A percentile compares a stretch with the other conserved stretches of the same genome.
Conservation (phyloP, 257 asterid genomes). For the Przewalskia tangutica region DNA sequence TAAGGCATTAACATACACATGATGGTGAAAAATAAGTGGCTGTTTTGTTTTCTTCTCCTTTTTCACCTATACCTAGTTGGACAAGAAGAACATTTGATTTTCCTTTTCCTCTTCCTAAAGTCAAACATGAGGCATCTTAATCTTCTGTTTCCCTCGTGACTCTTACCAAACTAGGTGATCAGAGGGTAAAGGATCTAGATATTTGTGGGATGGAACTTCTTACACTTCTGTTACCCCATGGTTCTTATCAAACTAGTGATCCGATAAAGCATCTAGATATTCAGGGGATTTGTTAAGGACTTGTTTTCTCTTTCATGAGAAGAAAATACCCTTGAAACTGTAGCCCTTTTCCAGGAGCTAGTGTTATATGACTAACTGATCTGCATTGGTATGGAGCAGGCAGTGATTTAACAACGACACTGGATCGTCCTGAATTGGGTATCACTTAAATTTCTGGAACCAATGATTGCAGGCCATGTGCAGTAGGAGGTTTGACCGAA, state of each 20-base stretch:
- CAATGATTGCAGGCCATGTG: background rate
- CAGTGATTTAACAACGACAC: background rate
- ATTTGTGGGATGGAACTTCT: background rate
- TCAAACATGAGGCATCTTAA: background rate
- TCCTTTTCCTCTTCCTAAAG: background rate
- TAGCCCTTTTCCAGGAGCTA: background rate
- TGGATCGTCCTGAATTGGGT: background rate
- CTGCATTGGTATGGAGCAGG: background rate
- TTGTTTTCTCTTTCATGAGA: background rate
- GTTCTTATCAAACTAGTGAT: background rate
- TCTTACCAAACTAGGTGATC: background rate
- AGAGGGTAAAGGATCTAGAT: background rate
- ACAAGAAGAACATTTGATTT: background rate
- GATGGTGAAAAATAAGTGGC: no score
- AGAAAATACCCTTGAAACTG: background rate
- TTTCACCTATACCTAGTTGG: background rate
- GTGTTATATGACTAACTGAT: background rate
- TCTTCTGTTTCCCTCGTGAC: background rate
- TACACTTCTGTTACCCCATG: background rate
- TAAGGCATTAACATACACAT: background rate
- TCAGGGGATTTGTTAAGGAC: background rate
- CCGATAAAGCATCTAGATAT: background rate
- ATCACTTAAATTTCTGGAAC: background rate
- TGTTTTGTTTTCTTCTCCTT: no score
- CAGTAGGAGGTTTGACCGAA: background rate